Base-by-base conservation (phyloP, 345 rosid species). In the Erucastrum elatum region DNA sequence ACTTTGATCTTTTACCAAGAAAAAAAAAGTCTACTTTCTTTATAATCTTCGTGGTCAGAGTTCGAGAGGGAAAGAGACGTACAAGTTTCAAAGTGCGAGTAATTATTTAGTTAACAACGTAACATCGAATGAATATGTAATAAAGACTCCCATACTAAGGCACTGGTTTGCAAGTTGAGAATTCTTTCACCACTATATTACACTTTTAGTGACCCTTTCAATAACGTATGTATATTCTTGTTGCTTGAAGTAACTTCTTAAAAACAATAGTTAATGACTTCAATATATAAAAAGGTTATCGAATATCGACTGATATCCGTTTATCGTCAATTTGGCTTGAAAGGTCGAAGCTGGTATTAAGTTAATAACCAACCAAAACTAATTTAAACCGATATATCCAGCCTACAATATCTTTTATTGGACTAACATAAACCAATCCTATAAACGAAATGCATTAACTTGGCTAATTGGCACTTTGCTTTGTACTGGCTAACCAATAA, bases 31-130 rank as follows among this genome's bases (percentile, higher is more conserved):
- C 31, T 29, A 29, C 3, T 29, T 29, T 78, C 61, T 56, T 66
- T 9, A 6, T 49, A 49, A 27, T 60, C 33, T 59, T 64, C 53
- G 73, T 78, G 82, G 69, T 79, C 30, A 39, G 17, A 49, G 56
- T n/a, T n/a, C 21, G 56, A 49, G 37, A 64, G 39, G 37, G 70
- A 27, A 66, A 41, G 73, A 72, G 56, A 68, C 75, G 56, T n/a
- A 49, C 56, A 49, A 5, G 56, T 49, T 49, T n/a, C 21, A 49
- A 4, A 49, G 21, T 49, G 56, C 56, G 56, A 49, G 56, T 49
- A n/a, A 49, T n/a, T 49, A 49, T 49, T 49, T 49, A 49, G 56
- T 49, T 49, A 49, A 49, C 56, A 49, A 49, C 56, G 7, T 49
- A 49, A 49, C 17, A 49, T 49, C 56, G 56, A 49, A 49, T 7